A percentile compares a stretch with the other conserved stretches of the same genome.
Evolutionary conservation across 768 basidiomycete genomes (phyloP).

Genomic region (Termitomyces sp.): DNA sequence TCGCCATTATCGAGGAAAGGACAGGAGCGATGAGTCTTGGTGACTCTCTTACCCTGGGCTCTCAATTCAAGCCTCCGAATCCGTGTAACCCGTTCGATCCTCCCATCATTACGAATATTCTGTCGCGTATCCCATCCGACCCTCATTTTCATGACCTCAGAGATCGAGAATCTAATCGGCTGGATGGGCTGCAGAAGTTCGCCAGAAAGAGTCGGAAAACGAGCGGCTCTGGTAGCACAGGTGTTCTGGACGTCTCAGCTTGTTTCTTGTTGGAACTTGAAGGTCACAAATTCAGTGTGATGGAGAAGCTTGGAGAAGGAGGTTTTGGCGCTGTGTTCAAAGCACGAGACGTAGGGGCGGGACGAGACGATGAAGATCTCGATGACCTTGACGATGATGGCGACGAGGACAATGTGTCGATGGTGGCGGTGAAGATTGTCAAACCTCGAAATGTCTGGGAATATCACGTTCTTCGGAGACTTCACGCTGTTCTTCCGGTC

Average conservation of each 20-base stretch:
- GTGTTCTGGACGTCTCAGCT: constrained; percentile 28
- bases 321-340: constrained; percentile 96
- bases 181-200: constrained; percentile 71
- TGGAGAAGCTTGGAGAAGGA: constrained; percentile 92
- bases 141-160: constrained; percentile 56
- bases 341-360: constrained; percentile 52
- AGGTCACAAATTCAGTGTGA: constrained; percentile 60
- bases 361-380: constrained; percentile 42
- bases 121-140: constrained; percentile 60
- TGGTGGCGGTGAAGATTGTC: constrained; percentile 89
- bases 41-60: constrained; percentile 55
- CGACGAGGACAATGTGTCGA: constrained; percentile 45
- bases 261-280: constrained; percentile 55
- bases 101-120: constrained; percentile 52
- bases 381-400: constrained; percentile 48
- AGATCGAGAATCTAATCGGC: constrained; percentile 44
- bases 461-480: constrained; percentile 73
- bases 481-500: constrained; percentile 64
- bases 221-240: constrained; percentile 28
- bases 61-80: constrained; percentile 70
- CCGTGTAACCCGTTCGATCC: constrained; percentile 86
- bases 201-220: constrained; percentile 45
- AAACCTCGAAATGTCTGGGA: constrained; percentile 91
- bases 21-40: constrained; percentile 60
- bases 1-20: constrained; percentile 45